Evolutionary conservation across 1,284 basidiomycete genomes (phyloP), one percentile per base, ranked within the genome.

Genomic region (Sporisorium graminicola): DNA sequence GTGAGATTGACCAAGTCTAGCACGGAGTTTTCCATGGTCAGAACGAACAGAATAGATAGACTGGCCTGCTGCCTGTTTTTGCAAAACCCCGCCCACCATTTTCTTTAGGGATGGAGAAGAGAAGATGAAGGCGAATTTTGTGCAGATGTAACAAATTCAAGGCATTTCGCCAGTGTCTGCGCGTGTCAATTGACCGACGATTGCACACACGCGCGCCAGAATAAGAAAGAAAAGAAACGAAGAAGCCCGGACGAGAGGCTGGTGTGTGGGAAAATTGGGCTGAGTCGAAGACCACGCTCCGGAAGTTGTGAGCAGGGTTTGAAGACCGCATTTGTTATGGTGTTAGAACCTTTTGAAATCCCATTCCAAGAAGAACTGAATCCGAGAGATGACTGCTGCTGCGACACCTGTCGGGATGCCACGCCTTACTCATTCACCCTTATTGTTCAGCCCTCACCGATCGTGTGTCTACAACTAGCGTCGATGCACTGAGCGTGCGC

Each of bases 1-100:
- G 69, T 72, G 59, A 72, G 69, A 72, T 72, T 35, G 24, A 35
- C 24, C 22, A 6, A 52, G 51, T 49, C 69, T 65, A 66, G 69
- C 69, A 71, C 69, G 69, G 69, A 58, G 69, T 57, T 65, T 71
- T 64, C 54, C 24, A 5, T 16, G 14, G 20, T n/a, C 37, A 18
- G 3, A 37, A 26, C 14, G 10, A n/a, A 27, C 16, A 18, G 50
- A 40, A 35, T 24, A 22, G 42, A 27, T 37, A 53, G 58, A 61
- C 58, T 61, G 50, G 29, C 12, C 24, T 61, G 50, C 50, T 53
- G 58, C 58, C 58, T 53, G n/a, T 13, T 46, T 50, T 50, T 31
- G 13, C 16, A n/a, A 29, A 31, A n/a, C 24, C n/a, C 8, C 35
- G 35, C 51, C 20, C 51, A 22, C 50, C 20, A n/a, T 52, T 52